A percentile compares a stretch with the other conserved stretches of the same genome.
These are phyloP conservation scores for Ustilago lituana DNA, from an alignment of 1,284 basidiomycete species.

Conservation along the genomic window DNA sequence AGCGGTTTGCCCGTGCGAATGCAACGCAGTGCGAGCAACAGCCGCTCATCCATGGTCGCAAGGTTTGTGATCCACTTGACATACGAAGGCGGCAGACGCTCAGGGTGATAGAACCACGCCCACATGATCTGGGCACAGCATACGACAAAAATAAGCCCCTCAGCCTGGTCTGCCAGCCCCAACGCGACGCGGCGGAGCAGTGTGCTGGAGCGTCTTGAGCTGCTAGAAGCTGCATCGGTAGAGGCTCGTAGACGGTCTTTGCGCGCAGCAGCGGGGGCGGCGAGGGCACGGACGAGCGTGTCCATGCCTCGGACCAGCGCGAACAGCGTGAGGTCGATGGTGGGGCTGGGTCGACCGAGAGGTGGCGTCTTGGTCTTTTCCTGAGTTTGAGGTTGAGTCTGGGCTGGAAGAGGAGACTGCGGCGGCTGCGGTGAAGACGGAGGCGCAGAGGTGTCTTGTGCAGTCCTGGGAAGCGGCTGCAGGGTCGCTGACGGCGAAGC, in stretches of 20 bases:
- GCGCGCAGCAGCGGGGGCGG: conserved; percentile 10
- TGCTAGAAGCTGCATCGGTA: not conserved
- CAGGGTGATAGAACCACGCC: conserved; percentile 65
- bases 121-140: conserved; percentile 64
- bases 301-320: conserved; percentile 67
- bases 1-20: conserved; percentile 55
- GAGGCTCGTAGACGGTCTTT: conserved; percentile 16
- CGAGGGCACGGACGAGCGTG: conserved; percentile 56
- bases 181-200: conserved; percentile 8
- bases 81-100: conserved; percentile 63
- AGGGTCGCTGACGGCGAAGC: conserved; percentile 9
- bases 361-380: conserved; percentile 3
- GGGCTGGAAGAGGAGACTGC: conserved; percentile 1
- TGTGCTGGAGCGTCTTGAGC: not conserved
- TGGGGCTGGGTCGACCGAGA: conserved; percentile 57
- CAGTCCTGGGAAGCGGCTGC: conserved; percentile 9
- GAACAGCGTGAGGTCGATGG: conserved; percentile 68
- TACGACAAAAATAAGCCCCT: conserved; percentile 59
- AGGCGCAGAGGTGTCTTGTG: conserved; percentile 1
- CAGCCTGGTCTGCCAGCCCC: conserved; percentile 40
- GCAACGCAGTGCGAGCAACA: conserved; percentile 62
- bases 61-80: conserved; percentile 66
- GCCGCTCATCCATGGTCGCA: conserved; percentile 66
- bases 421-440: conserved; percentile 10
- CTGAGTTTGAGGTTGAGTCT: not conserved